Base-by-base conservation (phyloP, 257 asterid species). In the Penstemon davidsonii region DNA sequence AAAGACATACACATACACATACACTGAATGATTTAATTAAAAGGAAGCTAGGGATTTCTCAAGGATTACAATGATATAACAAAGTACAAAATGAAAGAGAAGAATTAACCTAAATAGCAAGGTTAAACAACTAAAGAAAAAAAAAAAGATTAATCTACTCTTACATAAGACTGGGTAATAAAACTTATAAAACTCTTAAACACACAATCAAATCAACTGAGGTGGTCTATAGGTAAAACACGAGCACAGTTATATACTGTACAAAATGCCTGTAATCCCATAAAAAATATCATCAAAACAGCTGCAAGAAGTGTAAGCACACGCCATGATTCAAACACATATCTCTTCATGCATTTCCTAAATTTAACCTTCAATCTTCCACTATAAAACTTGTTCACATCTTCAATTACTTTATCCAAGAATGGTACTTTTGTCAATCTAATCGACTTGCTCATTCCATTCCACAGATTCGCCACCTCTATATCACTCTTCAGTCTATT, bases 381-480 rank as follows among this genome's bases (percentile, higher is more conserved):
- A 15, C 25, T 33, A 47, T 68, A 57, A 46, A 45, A 39, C 66
- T 68, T 58, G 66, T 68, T 68, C 39, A 68, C 73, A 46, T 68
- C 73, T 36, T 36, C 59, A 12, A 68, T 68, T 0, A 68, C 57
- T 68, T 33, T 45, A 57, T 68, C 73, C 50, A 68, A 58, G 56
- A 59, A 68, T 8, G 73, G 66, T 25, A 68, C 73, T 33, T 68
- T 68, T 5, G 73, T 68, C 42, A 68, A 57, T 41, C 66, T 68
- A n/a, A 68, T 57, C 18, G 66, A 63, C 36, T 63, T 63, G 40
- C 57, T 19, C 68, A 63, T 63, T 13, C 68, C 68, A 6, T 63
- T 63, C 73, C 73, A 68, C 36, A 68, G 18, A 40, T 68, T 59
- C 7, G 73, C 73, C 18, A 68, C 73, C 33, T 68, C 73, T 47